Evolutionary conservation across 352 stramenopile genomes (phyloP).

Genomic region (Globisporangium cylindrosporum): DNA sequence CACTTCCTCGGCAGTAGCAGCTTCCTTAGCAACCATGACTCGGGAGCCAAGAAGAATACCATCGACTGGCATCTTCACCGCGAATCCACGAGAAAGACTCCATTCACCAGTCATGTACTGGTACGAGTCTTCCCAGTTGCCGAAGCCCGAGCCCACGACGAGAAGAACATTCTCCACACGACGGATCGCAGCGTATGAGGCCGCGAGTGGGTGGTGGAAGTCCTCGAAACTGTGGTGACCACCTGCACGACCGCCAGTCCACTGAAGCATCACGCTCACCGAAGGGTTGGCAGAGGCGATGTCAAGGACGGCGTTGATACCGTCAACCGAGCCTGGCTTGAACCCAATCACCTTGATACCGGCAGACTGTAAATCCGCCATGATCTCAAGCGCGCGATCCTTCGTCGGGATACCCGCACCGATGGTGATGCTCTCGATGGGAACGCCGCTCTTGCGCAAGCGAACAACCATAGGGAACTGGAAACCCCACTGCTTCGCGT

Average conservation of each 20-base stretch:
- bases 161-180: constrained; percentile 80
- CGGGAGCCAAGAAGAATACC: constrained; percentile 81
- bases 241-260: constrained; percentile 81
- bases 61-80: constrained; percentile 74
- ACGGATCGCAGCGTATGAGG: constrained; percentile 75
- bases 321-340: constrained; percentile 80
- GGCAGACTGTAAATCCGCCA: constrained; percentile 51
- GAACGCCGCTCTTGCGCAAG: constrained; percentile 69
- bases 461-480: constrained; percentile 88
- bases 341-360: constrained; percentile 83
- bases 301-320: constrained; percentile 73
- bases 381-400: constrained; percentile 79
- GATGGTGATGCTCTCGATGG: constrained; percentile 89
- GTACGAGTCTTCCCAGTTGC: constrained; percentile 78
- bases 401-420: constrained; percentile 78
- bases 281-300: constrained; percentile 53
- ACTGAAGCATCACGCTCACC: constrained; percentile 87
- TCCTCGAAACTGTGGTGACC: constrained; percentile 89
- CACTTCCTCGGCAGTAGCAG: constrained; percentile 75
- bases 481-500: constrained; percentile 87
- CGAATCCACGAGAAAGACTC: constrained; percentile 50
- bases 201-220: constrained; percentile 76
- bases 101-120: constrained; percentile 84
- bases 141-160: constrained; percentile 84
- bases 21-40: constrained; percentile 87